Conservation (phyloP, 2,329 filamentous ascomycete species). For the Venturia aucupariae region DNA sequence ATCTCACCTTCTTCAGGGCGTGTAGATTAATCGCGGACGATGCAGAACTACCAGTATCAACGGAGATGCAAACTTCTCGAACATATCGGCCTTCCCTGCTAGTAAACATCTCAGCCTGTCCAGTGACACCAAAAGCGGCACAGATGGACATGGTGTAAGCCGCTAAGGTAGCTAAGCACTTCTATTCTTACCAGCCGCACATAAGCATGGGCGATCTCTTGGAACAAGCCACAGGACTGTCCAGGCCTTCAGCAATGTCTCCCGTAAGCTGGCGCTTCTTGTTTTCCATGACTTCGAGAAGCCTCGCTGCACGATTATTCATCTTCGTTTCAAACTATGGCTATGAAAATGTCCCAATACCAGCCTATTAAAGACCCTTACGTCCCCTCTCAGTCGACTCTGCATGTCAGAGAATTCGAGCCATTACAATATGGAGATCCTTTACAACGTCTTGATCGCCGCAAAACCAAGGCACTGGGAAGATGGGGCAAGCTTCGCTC, state of each 20-base stretch:
- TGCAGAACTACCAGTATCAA: too few species aligned
- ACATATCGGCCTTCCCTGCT: not conserved
- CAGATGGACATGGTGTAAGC: not conserved
- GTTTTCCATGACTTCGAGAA: not conserved
- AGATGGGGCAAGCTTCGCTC: not conserved
- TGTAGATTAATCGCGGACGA: too few species aligned
- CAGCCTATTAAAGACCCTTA: not conserved
- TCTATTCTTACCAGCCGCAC: not conserved
- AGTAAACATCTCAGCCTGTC: not conserved
- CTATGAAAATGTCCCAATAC: not conserved
- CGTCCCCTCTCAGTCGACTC: not conserved
- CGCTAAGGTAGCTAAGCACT: not conserved
- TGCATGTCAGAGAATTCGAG: not conserved
- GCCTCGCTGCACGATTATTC: not conserved
- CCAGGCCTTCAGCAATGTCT: not conserved
- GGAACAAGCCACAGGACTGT: not conserved
- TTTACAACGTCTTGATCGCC: not conserved
- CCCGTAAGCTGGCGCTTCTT: not conserved
- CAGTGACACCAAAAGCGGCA: not conserved
- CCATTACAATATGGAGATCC: conserved; percentile 3
- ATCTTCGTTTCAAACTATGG: not conserved
- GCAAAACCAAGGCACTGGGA: not conserved
- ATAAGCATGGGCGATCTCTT: not conserved
- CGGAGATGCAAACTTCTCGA: too few species aligned
- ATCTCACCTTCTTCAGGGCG: too few species aligned